phyloP scores from a whole-genome alignment of 2,329 filamentous ascomycete species.

The Diaporthe sp. region DNA sequence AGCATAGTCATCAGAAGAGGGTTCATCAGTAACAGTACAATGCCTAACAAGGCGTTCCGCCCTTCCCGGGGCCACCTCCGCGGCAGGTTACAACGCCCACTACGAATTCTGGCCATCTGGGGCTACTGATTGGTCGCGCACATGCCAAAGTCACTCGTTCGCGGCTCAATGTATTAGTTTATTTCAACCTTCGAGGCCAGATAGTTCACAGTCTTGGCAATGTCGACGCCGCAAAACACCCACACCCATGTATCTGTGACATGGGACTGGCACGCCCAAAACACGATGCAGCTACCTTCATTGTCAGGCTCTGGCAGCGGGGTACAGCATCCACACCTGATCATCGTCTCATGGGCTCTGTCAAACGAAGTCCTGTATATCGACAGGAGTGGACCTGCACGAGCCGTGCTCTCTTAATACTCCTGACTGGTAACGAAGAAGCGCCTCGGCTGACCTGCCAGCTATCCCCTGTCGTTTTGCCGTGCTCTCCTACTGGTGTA shows the following conservation, averaged over 20 bases:
- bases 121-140: slow-evolving; percentile 6
- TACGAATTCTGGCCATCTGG: not conserved
- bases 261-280: not conserved
- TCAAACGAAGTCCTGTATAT: not conserved
- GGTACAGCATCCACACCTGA: not conserved
- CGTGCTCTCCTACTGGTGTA: not conserved
- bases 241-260: slow-evolving; percentile 14
- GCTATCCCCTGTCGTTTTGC: not conserved
- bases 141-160: not conserved
- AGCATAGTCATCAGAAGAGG: slow-evolving; percentile 13
- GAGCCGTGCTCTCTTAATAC: not conserved
- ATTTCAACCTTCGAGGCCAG: slow-evolving; percentile 11
- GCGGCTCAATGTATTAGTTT: slow-evolving; percentile 29
- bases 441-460: too few relatives aligned
- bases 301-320: not conserved
- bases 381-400: not conserved
- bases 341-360: not conserved
- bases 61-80: slow-evolving; percentile 17
- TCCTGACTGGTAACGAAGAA: not conserved
- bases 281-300: not conserved
- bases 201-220: slow-evolving; percentile 12
- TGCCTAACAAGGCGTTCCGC: not conserved
- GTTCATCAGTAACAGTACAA: not conserved
- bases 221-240: slow-evolving; percentile 5
- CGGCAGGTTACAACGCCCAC: slow-evolving; percentile 22